Conservation (phyloP, 305 asterid species). For the Ajuga reptans region DNA sequence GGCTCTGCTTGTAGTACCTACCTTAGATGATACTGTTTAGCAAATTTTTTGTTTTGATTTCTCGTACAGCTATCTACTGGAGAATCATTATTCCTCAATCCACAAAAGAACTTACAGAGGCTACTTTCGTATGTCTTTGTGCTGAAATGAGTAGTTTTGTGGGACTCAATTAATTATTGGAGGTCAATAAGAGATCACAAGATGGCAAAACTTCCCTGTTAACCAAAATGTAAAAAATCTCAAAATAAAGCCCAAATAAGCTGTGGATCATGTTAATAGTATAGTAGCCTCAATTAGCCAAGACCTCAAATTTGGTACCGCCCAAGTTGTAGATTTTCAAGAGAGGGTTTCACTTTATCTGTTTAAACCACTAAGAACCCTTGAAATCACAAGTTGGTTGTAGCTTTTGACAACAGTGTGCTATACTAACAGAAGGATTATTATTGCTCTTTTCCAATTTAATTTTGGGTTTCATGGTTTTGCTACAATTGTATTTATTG, state of each 20-base stretch:
- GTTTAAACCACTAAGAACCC: conserved; percentile 2
- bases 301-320: neutral
- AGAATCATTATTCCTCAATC: neutral
- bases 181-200: neutral
- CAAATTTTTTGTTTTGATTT: neutral
- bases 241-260: neutral
- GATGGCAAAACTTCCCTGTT: neutral
- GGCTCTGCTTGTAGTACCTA: neutral
- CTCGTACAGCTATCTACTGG: neutral
- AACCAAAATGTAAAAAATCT: neutral
- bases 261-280: neutral
- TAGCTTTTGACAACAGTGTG: neutral
- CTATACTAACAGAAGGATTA: neutral
- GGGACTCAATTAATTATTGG: neutral
- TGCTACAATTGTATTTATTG: neutral
- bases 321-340: neutral
- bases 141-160: neutral
- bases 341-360: neutral
- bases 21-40: neutral
- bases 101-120: neutral
- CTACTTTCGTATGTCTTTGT: neutral
- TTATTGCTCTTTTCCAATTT: neutral
- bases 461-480: neutral
- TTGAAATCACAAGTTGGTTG: neutral
- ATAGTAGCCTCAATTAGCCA: neutral